A percentile compares a stretch with the other conserved stretches of the same genome.
phyloP scores from a whole-genome alignment of 1,284 basidiomycete genomes.

The Trichosporon faecale region DNA sequence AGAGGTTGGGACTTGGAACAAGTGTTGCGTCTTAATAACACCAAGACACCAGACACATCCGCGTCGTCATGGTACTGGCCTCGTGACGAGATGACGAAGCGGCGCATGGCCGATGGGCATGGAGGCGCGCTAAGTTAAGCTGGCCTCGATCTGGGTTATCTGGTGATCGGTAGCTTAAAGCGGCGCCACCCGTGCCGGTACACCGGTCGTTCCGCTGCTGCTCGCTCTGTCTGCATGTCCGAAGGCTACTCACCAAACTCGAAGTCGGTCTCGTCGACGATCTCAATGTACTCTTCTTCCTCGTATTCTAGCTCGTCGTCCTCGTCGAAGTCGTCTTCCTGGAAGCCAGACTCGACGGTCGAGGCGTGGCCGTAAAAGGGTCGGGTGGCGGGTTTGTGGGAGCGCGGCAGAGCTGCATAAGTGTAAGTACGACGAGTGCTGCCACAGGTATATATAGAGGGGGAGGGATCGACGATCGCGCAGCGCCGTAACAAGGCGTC shows the following conservation, averaged over 20 bases:
- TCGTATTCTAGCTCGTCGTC: conserved; percentile 23
- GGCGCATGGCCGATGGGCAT: conserved; percentile 1
- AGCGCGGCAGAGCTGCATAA: conserved; percentile 15
- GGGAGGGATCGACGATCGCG: background rate
- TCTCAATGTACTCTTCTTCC: conserved; percentile 30
- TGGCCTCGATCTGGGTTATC: background rate
- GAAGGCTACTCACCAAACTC: conserved; percentile 20
- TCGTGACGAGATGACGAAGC: background rate
- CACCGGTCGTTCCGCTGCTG: background rate
- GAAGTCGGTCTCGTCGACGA: conserved; percentile 16
- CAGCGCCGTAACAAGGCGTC: background rate
- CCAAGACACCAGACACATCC: background rate
- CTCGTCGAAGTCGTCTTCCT: conserved; percentile 31
- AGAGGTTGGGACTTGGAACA: background rate
- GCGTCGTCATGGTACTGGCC: background rate
- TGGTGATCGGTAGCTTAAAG: background rate
- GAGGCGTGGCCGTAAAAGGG: conserved; percentile 30
- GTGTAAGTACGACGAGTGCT: background rate
- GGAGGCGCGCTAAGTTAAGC: background rate
- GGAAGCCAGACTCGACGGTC: conserved; percentile 23
- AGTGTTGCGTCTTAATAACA: background rate
- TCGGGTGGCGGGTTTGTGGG: conserved; percentile 18
- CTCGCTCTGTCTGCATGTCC: background rate
- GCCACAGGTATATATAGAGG: background rate
- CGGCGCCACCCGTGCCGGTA: background rate